Conservation (phyloP, 2,329 filamentous ascomycete species). For the Lomentospora prolificans region DNA sequence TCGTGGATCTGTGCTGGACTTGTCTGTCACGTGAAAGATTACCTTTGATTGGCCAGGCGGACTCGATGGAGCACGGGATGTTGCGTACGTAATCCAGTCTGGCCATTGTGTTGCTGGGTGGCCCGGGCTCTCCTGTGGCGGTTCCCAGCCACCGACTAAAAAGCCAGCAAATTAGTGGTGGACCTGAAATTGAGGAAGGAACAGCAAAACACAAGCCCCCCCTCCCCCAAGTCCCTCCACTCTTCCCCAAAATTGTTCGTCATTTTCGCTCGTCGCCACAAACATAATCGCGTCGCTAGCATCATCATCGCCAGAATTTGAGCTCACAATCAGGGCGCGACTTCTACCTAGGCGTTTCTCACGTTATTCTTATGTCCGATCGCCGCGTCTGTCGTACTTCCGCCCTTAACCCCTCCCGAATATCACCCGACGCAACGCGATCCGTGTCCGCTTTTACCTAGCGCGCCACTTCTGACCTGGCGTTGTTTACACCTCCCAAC, state of each 20-base stretch:
- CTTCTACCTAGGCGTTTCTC: neutral
- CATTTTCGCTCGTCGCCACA: constrained; percentile 6
- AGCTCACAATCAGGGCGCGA: neutral
- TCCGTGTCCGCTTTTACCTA: neutral
- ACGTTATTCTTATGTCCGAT: neutral
- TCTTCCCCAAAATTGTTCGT: constrained; percentile 6
- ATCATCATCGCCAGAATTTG: constrained; percentile 2
- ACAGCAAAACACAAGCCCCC: constrained; percentile 9
- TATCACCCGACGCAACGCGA: constrained; percentile 4
- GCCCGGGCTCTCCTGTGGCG: constrained; percentile 7
- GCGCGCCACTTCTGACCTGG: constrained; percentile 3
- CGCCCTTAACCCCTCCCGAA: neutral
- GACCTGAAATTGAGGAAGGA: neutral
- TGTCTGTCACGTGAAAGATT: no score
- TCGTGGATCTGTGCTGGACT: no score
- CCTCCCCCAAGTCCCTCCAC: constrained; percentile 8
- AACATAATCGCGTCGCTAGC: constrained; percentile 1
- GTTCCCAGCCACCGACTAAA: constrained; percentile 9
- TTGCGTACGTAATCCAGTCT: neutral
- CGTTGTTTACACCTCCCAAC: constrained; percentile 8
- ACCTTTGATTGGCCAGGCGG: no score
- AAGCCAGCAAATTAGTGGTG: constrained; percentile 5
- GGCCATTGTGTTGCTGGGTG: neutral
- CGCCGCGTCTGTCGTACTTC: neutral
- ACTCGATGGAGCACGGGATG: no score